Evolutionary conservation across 2,329 filamentous ascomycete genomes (phyloP).

Genomic region (Arthroderma sp.): DNA sequence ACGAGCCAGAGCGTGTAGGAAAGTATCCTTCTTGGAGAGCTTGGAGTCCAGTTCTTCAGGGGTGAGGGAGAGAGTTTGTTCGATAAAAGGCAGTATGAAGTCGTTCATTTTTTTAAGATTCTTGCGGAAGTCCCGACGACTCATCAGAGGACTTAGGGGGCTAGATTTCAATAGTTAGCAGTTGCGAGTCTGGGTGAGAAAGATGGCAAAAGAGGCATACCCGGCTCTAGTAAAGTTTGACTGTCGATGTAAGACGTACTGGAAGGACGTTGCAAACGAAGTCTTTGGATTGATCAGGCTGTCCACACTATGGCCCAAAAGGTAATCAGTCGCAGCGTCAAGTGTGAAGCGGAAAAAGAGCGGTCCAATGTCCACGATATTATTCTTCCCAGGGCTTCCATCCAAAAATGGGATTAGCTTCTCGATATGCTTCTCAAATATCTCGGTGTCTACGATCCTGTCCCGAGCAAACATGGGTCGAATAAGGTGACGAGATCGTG

Average conservation of each 20-base stretch:
- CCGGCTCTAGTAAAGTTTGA: slow-evolving; percentile 52
- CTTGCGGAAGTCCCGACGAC: slow-evolving; percentile 49
- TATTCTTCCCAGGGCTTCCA: slow-evolving; percentile 24
- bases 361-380: slow-evolving; percentile 56
- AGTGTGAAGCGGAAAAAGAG: slow-evolving; percentile 74
- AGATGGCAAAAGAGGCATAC: slow-evolving; percentile 21
- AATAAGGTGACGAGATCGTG: slow-evolving; percentile 68
- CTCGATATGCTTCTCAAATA: slow-evolving; percentile 69
- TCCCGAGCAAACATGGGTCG: slow-evolving; percentile 80
- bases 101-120: slow-evolving; percentile 57
- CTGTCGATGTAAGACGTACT: slow-evolving; percentile 63
- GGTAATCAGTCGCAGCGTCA: slow-evolving; percentile 73
- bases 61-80: slow-evolving; percentile 55
- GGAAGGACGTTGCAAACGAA: slow-evolving; percentile 70
- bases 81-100: slow-evolving; percentile 68
- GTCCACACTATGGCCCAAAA: slow-evolving; percentile 63
- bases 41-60: slow-evolving; percentile 60
- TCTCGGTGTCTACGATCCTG: slow-evolving; percentile 67
- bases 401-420: slow-evolving; percentile 56
- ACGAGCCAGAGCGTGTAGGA: slow-evolving; percentile 69
- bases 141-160: slow-evolving; percentile 49
- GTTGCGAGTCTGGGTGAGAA: not conserved
- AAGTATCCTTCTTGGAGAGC: slow-evolving; percentile 60
- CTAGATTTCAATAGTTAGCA: slow-evolving; percentile 21
- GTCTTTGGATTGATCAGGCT: slow-evolving; percentile 48